Base-by-base conservation (phyloP, 139 green algal species). In the Chlorella sp. region DNA sequence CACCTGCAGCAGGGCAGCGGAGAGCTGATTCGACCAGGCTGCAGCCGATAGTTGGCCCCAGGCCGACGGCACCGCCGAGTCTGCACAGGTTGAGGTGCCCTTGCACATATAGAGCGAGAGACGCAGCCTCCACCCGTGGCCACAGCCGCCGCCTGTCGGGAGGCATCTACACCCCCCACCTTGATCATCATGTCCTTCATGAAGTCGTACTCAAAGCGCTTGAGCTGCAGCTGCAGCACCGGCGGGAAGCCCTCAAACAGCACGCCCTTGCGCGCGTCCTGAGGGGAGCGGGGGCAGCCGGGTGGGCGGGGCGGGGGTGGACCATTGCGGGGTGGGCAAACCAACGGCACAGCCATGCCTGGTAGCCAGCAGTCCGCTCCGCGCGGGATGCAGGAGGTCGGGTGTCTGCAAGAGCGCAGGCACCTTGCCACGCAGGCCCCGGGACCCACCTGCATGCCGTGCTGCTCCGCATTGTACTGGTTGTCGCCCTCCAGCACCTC, bases 191-290 rank as follows among this genome's bases (percentile, higher is more conserved):
- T 88, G 85, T 99, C 95, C 11, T 95, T 88, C 80, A 94, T 81
- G 56, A 94, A 97, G 86, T 99, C 97, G 85, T 98, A 99, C 84
- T 99, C 96, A 87, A 99, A 99, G 43, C 97, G 94, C 90, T 98
- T 99, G 40, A 99, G 93, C 84, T 99, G 97, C 75, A 99, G 92
- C 90, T 98, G 93, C 68, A 99, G 92, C 79, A 99, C 95, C 19
- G 96, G 97, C 14, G 97, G 97, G 40, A 99, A 94, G 76, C 82
- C 74, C 24, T 97, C 90, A 86, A 99, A 99, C 75, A 96, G 84
- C 40, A 98, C 93, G 51, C 96, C 95, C 86, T 98, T 98, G 56
- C 89, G 84, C 8, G 97, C 97, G 84, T 99, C 96, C 93, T 98
- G 95, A 77, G 6, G 34, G 17, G 38, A 20, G 1, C 7, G 56